phyloP scores from a whole-genome alignment of 169 alveolate species.

The Cryptosporidium viatorum region DNA sequence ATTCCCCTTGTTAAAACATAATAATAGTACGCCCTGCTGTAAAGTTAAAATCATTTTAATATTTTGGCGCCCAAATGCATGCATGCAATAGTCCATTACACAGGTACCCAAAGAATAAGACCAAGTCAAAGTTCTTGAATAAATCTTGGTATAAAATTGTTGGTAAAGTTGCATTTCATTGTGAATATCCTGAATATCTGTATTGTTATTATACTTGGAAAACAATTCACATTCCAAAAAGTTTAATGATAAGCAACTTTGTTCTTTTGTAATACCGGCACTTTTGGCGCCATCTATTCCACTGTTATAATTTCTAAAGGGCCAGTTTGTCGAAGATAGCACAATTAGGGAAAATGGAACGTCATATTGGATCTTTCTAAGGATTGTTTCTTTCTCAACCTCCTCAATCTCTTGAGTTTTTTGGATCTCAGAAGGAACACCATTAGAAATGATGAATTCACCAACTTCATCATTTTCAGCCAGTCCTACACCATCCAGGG shows the following conservation, averaged over 20 bases:
- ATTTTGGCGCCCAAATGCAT: background rate
- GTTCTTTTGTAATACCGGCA: background rate
- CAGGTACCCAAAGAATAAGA: constrained; percentile 46
- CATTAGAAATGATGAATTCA: background rate
- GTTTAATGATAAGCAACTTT: background rate
- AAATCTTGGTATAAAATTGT: constrained; percentile 40
- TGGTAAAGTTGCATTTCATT: constrained; percentile 27
- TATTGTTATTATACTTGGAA: background rate
- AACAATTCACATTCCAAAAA: constrained; percentile 40
- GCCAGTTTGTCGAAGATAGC: constrained; percentile 41
- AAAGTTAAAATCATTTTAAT: constrained; percentile 18
- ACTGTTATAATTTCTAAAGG: background rate
- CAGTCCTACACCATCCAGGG: background rate
- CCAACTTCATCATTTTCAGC: background rate
- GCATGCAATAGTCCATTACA: constrained; percentile 10
- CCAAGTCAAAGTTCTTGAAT: constrained; percentile 60
- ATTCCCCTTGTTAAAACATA: constrained; percentile 31
- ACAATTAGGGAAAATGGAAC: constrained; percentile 48
- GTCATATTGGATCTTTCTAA: constrained; percentile 4
- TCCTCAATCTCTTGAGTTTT: background rate
- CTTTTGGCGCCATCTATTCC: constrained; percentile 9
- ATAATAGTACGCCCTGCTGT: constrained; percentile 50
- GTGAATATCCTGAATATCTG: background rate
- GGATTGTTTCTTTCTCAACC: background rate
- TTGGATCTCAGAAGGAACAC: background rate